Conservation (phyloP, 805 yeast species). For the Crinitomyces ghanaensis region DNA sequence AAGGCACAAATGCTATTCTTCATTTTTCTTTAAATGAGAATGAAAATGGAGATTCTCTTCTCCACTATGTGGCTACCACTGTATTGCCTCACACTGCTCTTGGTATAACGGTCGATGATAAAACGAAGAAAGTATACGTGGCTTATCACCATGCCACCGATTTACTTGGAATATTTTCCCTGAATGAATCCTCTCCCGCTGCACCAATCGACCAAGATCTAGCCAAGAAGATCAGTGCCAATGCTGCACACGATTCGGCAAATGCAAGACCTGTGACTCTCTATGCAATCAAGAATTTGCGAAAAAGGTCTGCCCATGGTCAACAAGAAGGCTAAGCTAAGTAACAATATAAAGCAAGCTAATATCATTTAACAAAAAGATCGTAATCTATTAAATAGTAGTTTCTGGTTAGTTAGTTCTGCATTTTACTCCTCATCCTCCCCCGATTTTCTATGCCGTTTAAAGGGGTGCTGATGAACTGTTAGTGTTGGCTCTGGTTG, state of each 20-base stretch:
- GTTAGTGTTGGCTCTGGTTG: too few species aligned
- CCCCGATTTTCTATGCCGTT: too few species aligned
- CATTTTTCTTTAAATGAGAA: conserved; percentile 13
- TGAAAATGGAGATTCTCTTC: too few species aligned
- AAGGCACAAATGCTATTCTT: conserved; percentile 17
- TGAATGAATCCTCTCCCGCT: conserved; percentile 18
- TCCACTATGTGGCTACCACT: conserved; percentile 13
- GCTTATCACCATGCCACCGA: conserved; percentile 12
- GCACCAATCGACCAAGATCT: conserved; percentile 11
- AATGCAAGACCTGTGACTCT: conserved; percentile 36
- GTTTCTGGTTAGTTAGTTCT: too few species aligned
- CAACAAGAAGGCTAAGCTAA: too few species aligned
- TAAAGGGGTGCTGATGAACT: too few species aligned
- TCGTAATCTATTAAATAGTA: too few species aligned
- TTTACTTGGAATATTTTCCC: conserved; percentile 9
- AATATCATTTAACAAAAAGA: too few species aligned
- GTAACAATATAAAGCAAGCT: too few species aligned
- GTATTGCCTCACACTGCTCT: conserved; percentile 17
- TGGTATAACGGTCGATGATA: conserved; percentile 14
- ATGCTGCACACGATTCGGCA: conserved; percentile 16
- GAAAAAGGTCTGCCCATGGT: conserved; percentile 35
- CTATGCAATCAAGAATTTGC: conserved; percentile 37
- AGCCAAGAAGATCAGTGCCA: not conserved
- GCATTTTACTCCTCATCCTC: too few species aligned
- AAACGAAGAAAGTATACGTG: conserved; percentile 5